Evolutionary conservation across 169 alveolate species (phyloP).

Genomic region (Perkinsus olseni): DNA sequence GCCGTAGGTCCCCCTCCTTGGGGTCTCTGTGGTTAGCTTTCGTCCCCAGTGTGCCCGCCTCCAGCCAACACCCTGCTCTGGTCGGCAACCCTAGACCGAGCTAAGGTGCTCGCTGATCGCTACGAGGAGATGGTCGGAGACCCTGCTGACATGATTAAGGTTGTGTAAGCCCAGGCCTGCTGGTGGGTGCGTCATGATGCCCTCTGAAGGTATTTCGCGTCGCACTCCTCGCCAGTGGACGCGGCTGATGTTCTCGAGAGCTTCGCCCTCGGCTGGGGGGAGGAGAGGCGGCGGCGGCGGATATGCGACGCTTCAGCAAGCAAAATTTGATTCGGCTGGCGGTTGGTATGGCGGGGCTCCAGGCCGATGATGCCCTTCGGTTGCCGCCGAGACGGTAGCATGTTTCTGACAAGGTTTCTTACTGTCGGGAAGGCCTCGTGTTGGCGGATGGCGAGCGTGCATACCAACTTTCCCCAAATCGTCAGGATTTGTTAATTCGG

Average conservation of each 20-base stretch:
- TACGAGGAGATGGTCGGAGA: neutral
- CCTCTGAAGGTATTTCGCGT: neutral
- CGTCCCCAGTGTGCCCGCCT: neutral
- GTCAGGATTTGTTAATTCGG: neutral
- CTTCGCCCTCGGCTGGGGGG: neutral
- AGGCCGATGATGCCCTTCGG: neutral
- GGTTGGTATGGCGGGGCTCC: neutral
- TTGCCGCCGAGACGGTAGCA: neutral
- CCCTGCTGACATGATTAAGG: neutral
- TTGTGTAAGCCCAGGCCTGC: neutral
- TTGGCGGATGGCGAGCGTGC: neutral
- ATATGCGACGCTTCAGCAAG: neutral
- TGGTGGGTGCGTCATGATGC: neutral
- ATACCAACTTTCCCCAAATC: neutral
- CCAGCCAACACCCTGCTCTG: neutral
- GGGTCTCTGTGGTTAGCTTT: neutral
- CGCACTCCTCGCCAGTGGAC: neutral
- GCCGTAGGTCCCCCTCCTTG: neutral
- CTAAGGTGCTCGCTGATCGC: neutral
- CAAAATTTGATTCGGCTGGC: neutral
- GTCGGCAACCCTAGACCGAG: neutral
- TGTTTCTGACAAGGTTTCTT: neutral
- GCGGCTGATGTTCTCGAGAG: neutral
- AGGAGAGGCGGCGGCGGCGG: neutral
- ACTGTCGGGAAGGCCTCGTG: neutral